These are phyloP conservation scores for Juncus inflexus DNA, from an alignment of 176 grass and related monocot species.

Conservation along the genomic window DNA sequence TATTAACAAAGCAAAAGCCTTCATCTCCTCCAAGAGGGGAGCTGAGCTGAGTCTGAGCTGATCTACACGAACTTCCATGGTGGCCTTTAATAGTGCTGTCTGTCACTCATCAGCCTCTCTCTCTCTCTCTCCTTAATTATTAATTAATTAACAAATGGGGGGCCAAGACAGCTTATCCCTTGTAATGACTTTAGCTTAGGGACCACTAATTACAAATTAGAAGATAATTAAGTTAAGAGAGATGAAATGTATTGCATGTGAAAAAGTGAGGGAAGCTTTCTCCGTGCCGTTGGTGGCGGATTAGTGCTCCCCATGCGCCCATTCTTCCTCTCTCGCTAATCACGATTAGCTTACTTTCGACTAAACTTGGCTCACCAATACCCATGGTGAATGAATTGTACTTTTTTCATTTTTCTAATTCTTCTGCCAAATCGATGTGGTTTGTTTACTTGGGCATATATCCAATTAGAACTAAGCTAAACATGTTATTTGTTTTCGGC, in stretches of 20 bases:
- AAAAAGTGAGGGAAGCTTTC: slow-evolving; percentile 19
- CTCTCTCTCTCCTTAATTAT: background rate
- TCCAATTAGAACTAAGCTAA: no score
- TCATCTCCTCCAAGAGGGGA: slow-evolving; percentile 30
- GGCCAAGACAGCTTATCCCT: background rate
- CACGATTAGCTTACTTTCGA: no score
- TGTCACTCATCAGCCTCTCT: slow-evolving; percentile 17
- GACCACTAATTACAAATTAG: slow-evolving; percentile 23
- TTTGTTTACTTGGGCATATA: no score
- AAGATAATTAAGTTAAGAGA: no score
- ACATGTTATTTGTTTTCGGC: no score
- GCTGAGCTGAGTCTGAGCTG: background rate
- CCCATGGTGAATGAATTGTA: background rate
- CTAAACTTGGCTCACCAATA: background rate
- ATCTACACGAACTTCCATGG: slow-evolving; percentile 28
- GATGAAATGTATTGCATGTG: slow-evolving; percentile 10
- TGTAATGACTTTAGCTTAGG: background rate
- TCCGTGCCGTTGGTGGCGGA: slow-evolving; percentile 16
- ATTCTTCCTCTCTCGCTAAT: background rate
- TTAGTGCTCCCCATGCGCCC: slow-evolving; percentile 26
- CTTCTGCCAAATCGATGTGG: background rate
- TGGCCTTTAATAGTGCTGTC: slow-evolving; percentile 25
- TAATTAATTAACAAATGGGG: background rate
- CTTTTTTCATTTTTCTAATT: background rate
- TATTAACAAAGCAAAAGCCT: background rate